Conservation (phyloP, 805 yeast species). For the Zygosaccharomyces siamensis region DNA sequence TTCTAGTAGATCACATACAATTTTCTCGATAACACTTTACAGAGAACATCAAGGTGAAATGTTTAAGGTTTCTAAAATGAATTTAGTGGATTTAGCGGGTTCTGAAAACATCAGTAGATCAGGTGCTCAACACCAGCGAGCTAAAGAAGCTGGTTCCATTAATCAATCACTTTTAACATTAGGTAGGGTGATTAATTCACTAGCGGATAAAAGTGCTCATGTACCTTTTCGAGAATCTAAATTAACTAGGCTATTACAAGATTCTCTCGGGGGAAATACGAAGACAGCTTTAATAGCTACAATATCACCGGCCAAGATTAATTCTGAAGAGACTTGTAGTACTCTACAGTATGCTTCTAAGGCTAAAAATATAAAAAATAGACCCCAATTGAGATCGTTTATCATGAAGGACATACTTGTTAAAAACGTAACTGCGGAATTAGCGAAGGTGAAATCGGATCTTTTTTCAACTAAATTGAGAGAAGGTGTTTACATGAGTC, state of each 20-base stretch:
- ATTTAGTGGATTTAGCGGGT: conserved; percentile 91
- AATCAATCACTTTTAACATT: conserved; percentile 82
- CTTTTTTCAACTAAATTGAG: conserved; percentile 55
- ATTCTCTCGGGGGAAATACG: conserved; percentile 82
- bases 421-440: conserved; percentile 46
- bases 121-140: conserved; percentile 82
- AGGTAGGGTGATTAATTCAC: conserved; percentile 80
- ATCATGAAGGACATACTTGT: conserved; percentile 48
- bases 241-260: conserved; percentile 68
- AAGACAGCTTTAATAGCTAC: conserved; percentile 86
- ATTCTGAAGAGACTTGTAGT: conserved; percentile 76
- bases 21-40: conserved; percentile 59
- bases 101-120: conserved; percentile 85
- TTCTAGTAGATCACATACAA: conserved; percentile 74
- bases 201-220: conserved; percentile 61
- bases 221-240: conserved; percentile 85
- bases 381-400: conserved; percentile 60
- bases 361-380: conserved; percentile 72
- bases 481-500: conserved; percentile 63
- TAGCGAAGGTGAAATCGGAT: conserved; percentile 50
- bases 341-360: conserved; percentile 84
- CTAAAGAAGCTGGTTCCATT: conserved; percentile 90
- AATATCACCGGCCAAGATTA: conserved; percentile 72
- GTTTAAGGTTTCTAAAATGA: conserved; percentile 62
- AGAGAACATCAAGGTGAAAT: conserved; percentile 46